Evolutionary conservation across 2,329 filamentous ascomycete species (phyloP).

Genomic region (Blumeriella jaapii): DNA sequence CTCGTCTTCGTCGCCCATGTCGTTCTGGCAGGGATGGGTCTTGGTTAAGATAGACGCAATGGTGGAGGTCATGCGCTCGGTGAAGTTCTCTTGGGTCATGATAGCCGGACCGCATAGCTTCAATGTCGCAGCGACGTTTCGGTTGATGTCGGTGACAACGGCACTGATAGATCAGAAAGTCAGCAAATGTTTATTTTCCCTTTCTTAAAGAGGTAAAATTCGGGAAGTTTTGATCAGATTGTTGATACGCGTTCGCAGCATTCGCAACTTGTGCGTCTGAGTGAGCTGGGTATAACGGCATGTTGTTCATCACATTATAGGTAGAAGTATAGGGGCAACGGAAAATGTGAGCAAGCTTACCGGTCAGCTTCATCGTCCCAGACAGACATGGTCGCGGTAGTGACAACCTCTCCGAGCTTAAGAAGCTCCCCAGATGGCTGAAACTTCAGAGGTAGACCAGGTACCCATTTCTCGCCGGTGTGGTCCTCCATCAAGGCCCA

Average conservation of each 20-base stretch:
- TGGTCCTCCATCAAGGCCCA: slow-evolving; percentile 79
- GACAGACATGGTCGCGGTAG: slow-evolving; percentile 70
- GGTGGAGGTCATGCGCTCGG: slow-evolving; percentile 66
- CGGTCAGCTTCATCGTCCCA: slow-evolving; percentile 89
- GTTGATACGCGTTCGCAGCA: slow-evolving; percentile 76
- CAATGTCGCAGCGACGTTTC: slow-evolving; percentile 79
- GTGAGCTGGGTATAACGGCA: slow-evolving; percentile 99
- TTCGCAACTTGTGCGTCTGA: slow-evolving; percentile 78
- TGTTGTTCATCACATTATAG: slow-evolving; percentile 63
- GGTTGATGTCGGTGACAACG: slow-evolving; percentile 90
- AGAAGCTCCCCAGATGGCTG: slow-evolving; percentile 68
- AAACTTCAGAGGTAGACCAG: slow-evolving; percentile 73
- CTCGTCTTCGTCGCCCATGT: slow-evolving; percentile 73
- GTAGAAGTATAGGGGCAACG: slow-evolving; percentile 21
- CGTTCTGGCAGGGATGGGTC: slow-evolving; percentile 85
- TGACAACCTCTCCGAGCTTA: slow-evolving; percentile 77
- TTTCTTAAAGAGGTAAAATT: slow-evolving; percentile 14
- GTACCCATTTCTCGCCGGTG: slow-evolving; percentile 71
- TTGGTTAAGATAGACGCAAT: slow-evolving; percentile 74
- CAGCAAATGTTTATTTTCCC: slow-evolving; percentile 29
- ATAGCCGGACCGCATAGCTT: slow-evolving; percentile 85
- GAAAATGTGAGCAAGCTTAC: slow-evolving; percentile 47
- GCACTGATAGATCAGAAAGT: slow-evolving; percentile 42
- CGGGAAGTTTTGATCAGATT: slow-evolving; percentile 30
- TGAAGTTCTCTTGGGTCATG: slow-evolving; percentile 58